Conservation (phyloP, 106 monocot species). For the Phalaenopsis aphrodite region DNA sequence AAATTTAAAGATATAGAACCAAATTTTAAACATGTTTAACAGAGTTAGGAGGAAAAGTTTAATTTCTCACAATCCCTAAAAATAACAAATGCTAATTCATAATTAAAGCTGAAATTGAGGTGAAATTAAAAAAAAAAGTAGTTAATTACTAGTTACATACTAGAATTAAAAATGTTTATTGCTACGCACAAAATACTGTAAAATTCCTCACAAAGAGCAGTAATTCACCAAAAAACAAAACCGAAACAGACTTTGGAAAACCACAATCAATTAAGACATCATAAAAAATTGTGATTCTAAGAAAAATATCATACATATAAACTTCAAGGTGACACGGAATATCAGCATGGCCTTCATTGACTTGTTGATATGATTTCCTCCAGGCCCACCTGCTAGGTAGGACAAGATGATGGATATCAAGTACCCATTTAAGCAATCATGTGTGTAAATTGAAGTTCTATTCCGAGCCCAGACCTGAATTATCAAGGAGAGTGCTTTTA, state of each 20-base stretch:
- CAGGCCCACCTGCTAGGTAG: conserved; percentile 45
- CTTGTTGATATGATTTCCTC: conserved; percentile 51
- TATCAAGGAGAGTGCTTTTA: not conserved
- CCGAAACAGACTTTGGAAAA: not conserved
- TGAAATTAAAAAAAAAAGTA: not conserved
- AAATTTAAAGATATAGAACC: not conserved
- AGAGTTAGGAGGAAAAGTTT: not conserved
- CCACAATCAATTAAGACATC: not conserved
- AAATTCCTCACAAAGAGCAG: not conserved
- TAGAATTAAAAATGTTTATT: not conserved
- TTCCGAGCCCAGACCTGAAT: conserved; percentile 87
- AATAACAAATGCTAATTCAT: not conserved
- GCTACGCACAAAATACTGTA: not conserved
- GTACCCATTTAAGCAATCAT: conserved; percentile 91
- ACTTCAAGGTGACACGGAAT: conserved; percentile 73
- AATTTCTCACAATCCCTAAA: not conserved
- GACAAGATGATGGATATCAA: conserved; percentile 63
- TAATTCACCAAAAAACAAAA: conserved; percentile 1
- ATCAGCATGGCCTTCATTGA: conserved; percentile 75
- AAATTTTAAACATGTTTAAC: not conserved
- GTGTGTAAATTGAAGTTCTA: conserved; percentile 63
- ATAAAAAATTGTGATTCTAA: not conserved
- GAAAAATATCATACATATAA: conserved; percentile 41
- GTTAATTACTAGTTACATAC: not conserved
- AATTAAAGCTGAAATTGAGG: not conserved